Base-by-base conservation (phyloP, 768 basidiomycete species). In the Tulasnella sp. region DNA sequence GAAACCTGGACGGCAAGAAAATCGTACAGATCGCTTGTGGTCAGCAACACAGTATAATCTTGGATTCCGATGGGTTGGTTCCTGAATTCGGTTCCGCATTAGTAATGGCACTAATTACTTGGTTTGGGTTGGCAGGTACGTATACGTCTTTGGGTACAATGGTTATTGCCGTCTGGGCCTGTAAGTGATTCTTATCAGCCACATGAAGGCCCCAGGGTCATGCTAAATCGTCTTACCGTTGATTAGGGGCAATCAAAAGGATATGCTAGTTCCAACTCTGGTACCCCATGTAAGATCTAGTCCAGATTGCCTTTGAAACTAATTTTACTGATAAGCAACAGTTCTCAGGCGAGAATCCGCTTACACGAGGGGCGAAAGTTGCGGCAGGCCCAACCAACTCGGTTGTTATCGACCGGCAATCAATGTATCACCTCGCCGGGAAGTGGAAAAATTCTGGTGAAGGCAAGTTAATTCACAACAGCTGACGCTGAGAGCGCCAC, bases 401-500 rank as follows among this genome's bases (percentile, higher is more conserved):
- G n/a, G 76, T 84, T 5, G 82, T 89, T 24, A 70, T 90, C 33
- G 90, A 93, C 62, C 78, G 74, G 42, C 82, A 87, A 59, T 72
- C 75, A n/a, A 85, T 89, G 78, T 87, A 78, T 60, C 91, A 74
- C 73, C 84, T 83, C 78, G 83, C 82, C 37, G 85, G 81, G 32
- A 90, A 90, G 78, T 98, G 87, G 86, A 96, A 96, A 66, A 86
- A 81, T 57, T 90, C 88, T 5, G 92, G 92, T 9, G 92, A 95
- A 65, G 92, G 90, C 77, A 58, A 37, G 15, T 8, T 9, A 25
- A 27, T 19, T 12, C 16, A 25, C 16, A 24, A 44, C 6, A 2
- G n/a, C 16, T 15, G 20, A 6, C n/a, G n/a, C n/a, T n/a, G n/a
- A n/a, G n/a, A n/a, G n/a, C n/a, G n/a, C n/a, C n/a, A n/a, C n/a